Conservation (phyloP, 2,329 filamentous ascomycete genomes). For the Ceratocystis harringtonii region DNA sequence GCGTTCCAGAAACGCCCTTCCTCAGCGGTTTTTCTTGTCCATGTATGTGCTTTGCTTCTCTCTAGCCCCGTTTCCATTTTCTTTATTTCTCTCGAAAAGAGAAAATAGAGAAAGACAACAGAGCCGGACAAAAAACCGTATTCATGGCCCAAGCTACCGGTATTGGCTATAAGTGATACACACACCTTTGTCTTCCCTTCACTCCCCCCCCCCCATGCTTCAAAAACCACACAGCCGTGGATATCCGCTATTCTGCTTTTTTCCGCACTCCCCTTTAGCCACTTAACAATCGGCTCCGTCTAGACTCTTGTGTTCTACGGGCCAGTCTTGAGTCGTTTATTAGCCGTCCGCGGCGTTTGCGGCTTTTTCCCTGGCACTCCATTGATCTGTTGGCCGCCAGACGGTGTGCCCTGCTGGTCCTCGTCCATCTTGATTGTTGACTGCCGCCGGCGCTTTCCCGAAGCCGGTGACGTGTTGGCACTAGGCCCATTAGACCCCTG, state of each 20-base stretch:
- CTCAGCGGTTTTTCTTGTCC: background rate
- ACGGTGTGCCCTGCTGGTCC: constrained; percentile 33
- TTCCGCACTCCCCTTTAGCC: background rate
- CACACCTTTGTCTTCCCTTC: background rate
- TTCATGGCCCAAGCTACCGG: no score
- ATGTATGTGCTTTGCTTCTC: background rate
- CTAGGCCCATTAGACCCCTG: constrained; percentile 53
- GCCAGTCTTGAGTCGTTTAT: constrained; percentile 16
- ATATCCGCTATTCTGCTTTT: no score
- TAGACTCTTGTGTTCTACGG: background rate
- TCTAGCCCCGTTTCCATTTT: background rate
- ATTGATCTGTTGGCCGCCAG: constrained; percentile 33
- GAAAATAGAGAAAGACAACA: background rate
- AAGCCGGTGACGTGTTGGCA: constrained; percentile 50
- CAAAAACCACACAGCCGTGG: no score
- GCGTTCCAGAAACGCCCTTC: no score
- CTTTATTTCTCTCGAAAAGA: background rate
- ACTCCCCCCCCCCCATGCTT: background rate
- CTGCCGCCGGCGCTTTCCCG: constrained; percentile 43
- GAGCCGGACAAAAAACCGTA: background rate
- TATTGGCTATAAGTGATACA: background rate
- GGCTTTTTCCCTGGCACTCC: constrained; percentile 41
- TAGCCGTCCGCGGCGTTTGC: constrained; percentile 39
- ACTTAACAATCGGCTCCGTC: background rate
- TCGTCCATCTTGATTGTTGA: constrained; percentile 45